Conservation (phyloP, 352 stramenopile genomes). For the Phytophthora idaei region DNA sequence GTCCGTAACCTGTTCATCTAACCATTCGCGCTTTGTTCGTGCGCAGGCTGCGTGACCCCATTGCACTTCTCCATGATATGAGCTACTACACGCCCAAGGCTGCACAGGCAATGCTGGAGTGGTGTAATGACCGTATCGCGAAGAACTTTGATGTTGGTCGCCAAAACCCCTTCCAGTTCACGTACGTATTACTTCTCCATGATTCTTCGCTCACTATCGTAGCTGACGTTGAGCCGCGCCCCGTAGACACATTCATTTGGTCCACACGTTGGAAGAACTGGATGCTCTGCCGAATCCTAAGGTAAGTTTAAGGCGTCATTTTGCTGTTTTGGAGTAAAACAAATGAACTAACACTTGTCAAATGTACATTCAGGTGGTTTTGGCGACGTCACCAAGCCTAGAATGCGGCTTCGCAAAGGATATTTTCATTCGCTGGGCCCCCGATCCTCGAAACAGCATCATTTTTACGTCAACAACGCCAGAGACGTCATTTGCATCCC, state of each 20-base stretch:
- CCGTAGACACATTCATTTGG: slow-evolving; percentile 82
- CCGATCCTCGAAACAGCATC: slow-evolving; percentile 80
- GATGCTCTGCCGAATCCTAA: slow-evolving; percentile 86
- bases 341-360: slow-evolving; percentile 3
- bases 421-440: slow-evolving; percentile 83
- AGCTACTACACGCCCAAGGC: slow-evolving; percentile 90
- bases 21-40: slow-evolving; percentile 3
- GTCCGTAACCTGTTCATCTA: background rate
- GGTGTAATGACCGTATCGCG: slow-evolving; percentile 89
- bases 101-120: slow-evolving; percentile 90
- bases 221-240: slow-evolving; percentile 3
- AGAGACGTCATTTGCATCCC: slow-evolving; percentile 71
- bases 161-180: slow-evolving; percentile 91
- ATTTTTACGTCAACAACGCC: slow-evolving; percentile 79
- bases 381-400: slow-evolving; percentile 79
- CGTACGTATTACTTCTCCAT: slow-evolving; percentile 40
- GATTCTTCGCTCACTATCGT: background rate
- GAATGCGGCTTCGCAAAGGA: slow-evolving; percentile 88
- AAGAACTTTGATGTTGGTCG: slow-evolving; percentile 91
- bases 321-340: background rate
- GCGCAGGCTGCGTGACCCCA: slow-evolving; percentile 79
- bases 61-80: slow-evolving; percentile 88
- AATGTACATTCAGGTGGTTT: slow-evolving; percentile 54
- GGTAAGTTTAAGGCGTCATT: slow-evolving; percentile 23
- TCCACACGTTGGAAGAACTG: slow-evolving; percentile 88